Conservation (phyloP, 2,329 filamentous ascomycete genomes). For the Curvularia sp. region DNA sequence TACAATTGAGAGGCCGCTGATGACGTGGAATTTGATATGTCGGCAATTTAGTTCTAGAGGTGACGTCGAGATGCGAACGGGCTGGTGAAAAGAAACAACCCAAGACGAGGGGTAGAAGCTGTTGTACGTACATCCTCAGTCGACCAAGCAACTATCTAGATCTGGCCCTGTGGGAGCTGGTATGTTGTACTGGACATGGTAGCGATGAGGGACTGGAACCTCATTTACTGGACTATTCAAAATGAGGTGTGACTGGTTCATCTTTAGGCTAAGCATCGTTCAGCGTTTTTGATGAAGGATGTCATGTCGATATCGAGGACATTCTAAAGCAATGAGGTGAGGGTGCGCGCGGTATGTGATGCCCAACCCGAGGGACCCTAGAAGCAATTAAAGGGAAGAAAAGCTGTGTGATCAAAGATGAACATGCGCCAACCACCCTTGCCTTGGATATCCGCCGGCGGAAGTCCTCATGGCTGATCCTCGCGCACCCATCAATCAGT, state of each 20-base stretch:
- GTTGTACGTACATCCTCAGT: not conserved
- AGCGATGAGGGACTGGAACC: too few relatives aligned
- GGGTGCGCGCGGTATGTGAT: not conserved
- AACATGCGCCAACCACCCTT: not conserved
- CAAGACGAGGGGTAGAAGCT: not conserved
- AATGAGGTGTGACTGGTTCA: not conserved
- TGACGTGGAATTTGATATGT: not conserved
- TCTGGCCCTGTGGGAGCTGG: not conserved
- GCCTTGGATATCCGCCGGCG: not conserved
- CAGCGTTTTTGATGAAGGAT: not conserved
- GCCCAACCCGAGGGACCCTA: not conserved
- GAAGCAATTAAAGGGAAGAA: too few relatives aligned
- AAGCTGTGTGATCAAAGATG: not conserved
- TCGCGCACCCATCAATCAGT: not conserved
- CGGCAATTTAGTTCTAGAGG: not conserved
- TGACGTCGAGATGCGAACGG: not conserved
- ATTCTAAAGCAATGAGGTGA: not conserved
- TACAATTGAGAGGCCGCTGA: not conserved
- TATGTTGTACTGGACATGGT: not conserved
- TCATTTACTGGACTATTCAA: not conserved
- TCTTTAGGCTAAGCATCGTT: not conserved
- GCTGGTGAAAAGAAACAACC: not conserved
- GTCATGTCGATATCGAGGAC: not conserved
- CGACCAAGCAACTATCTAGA: not conserved
- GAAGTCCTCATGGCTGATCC: not conserved